Evolutionary conservation across 169 alveolate genomes (phyloP), one percentile per base, ranked within the genome.

Genomic region (Babesia bigemina): DNA sequence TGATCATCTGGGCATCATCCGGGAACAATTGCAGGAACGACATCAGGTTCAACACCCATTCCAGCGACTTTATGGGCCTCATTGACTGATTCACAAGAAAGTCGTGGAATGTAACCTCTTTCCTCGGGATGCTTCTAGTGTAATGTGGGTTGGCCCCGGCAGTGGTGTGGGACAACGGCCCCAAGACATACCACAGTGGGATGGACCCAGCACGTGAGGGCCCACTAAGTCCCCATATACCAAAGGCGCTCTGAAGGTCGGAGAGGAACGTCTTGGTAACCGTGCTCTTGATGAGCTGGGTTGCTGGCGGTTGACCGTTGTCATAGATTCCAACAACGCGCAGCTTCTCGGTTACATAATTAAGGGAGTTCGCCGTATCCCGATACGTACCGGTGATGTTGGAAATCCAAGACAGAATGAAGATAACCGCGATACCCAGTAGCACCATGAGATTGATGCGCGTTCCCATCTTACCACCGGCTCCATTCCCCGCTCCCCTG

Each of bases 351-450:
- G 60, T 49, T 17, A 66, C 62, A 42, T 47, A 50, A 19, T 17
- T 49, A 19, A 66, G 50, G n/a, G 63, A 47, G 28, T 14, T 66
- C 22, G 52, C 1, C 39, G 29, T 66, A 7, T 21, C 61, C 44
- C 29, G 0, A 66, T 66, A 66, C 12, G 29, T 21, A 44, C 22
- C 12, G 39, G 29, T 26, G 17, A 66, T 47, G 42, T 66, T 66
- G 63, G 75, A 49, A 11, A 47, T 29, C 75, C 75, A 66, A 1
- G 61, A 66, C 14, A 66, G 7, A n/a, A 66, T 11, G 26, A 66
- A n/a, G 16, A 52, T 49, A 11, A 33, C 62, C 48, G 29, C 17
- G 1, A 66, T 17, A 9, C 75, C 75, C 49, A 52, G 42, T 10
- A 66, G 45, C 75, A 66, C 26, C 26, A 66, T 33, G 21, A 50